phyloP scores from a whole-genome alignment of 1,284 basidiomycete genomes.

The Ustilago trichophora region DNA sequence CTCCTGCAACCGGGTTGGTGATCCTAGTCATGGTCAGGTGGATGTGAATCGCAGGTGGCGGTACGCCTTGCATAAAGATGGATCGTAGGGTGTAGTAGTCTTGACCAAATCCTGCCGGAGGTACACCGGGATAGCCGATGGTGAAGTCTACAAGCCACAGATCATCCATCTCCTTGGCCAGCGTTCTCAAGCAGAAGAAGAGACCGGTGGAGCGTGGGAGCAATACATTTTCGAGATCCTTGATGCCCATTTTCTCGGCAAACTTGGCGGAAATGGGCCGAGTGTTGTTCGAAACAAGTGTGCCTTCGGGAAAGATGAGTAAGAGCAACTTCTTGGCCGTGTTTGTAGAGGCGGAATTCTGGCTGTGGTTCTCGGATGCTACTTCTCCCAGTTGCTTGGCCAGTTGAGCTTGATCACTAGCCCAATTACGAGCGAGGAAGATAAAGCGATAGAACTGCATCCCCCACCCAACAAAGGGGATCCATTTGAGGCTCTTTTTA shows the following conservation, averaged over 20 bases:
- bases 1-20: constrained; percentile 8
- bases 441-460: constrained; percentile 64
- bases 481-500: constrained; percentile 54
- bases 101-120: constrained; percentile 74
- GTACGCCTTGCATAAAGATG: constrained; percentile 81
- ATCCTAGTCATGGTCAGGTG: constrained; percentile 66
- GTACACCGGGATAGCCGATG: constrained; percentile 83
- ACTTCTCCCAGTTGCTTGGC: constrained; percentile 40
- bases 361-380: constrained; percentile 20
- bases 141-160: constrained; percentile 80
- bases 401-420: constrained; percentile 46
- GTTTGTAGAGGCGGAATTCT: background rate
- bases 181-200: constrained; percentile 81
- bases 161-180: constrained; percentile 79
- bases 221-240: constrained; percentile 80
- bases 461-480: constrained; percentile 57
- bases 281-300: constrained; percentile 52
- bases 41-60: constrained; percentile 86
- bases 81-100: constrained; percentile 84
- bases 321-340: constrained; percentile 50
- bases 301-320: constrained; percentile 62
- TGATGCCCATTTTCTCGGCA: constrained; percentile 67
- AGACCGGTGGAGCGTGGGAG: constrained; percentile 91
- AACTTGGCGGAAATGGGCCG: constrained; percentile 56
- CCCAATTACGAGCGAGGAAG: constrained; percentile 56